Base-by-base conservation (phyloP, 2,329 filamentous ascomycete genomes). In the Aspergillus vadensis region DNA sequence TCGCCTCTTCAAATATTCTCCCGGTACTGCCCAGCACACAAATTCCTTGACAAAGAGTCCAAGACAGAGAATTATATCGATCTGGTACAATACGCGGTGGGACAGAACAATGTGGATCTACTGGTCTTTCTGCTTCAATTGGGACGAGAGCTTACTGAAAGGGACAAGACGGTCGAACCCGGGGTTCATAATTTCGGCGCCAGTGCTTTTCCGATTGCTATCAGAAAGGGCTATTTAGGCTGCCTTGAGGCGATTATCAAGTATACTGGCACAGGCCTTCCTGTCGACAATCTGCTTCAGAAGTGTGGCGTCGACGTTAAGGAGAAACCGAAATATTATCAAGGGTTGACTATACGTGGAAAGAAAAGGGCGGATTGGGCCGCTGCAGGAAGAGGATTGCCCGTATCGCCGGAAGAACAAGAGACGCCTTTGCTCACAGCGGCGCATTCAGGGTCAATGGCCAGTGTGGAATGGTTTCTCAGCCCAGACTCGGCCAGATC, bases 311-410 rank as follows among this genome's bases (percentile, higher is more conserved):
- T 89, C 1, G 82, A 88, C 67, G 73, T 88, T 52, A 81, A 85
- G 56, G 79, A 85, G 64, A 90, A 88, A 72, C 86, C 90, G 1
- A 83, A 83, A 17, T 91, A 86, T 72, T 96, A 96, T 70, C 89
- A 91, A 73, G 91, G 91, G 0, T 75, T 94, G 30, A 88, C 86
- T 1, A 88, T 96, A 1, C 87, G 90, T 64, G 91, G 91, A 2
- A 87, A 86, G 73, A 93, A 93, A 74, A 81, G 86, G 52, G 79
- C 80, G 36, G 91, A 93, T 67, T 96, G 91, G 91, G 89, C 90
- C 1, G 83, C 82, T 21, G 85, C 85, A 6, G 86, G 86, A 3
- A 82, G 85, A 19, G 61, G 59, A 44, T 32, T 50, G 32, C 41
- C 25, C 15, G 32, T 32, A 9, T 21, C 39, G 6, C 15, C 30